Conservation (phyloP, 768 basidiomycete species). For the Pulveroboletus sp. region DNA sequence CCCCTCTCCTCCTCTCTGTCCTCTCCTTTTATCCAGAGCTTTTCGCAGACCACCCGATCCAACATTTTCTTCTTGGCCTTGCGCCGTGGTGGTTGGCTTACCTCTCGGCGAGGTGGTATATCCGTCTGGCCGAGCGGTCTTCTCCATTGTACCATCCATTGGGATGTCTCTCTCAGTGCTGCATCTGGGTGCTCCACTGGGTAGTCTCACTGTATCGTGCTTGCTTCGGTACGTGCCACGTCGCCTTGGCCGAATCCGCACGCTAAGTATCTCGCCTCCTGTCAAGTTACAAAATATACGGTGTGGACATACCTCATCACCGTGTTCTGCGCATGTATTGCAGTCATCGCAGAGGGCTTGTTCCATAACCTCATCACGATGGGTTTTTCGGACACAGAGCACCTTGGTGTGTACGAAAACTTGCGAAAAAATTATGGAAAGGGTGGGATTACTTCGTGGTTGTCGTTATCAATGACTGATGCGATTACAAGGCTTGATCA, state of each 20-base stretch:
- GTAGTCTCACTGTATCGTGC: slow-evolving; percentile 15
- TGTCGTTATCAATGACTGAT: background rate
- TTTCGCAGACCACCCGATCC: slow-evolving; percentile 6
- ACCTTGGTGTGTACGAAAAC: slow-evolving; percentile 18
- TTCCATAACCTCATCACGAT: slow-evolving; percentile 18
- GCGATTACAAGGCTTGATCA: slow-evolving; percentile 3
- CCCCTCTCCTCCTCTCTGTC: slow-evolving; percentile 16
- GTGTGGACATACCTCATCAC: slow-evolving; percentile 15
- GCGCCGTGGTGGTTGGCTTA: slow-evolving; percentile 20
- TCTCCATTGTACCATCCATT: slow-evolving; percentile 22
- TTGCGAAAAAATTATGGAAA: slow-evolving; percentile 12
- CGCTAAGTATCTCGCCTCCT: background rate
- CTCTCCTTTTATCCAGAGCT: slow-evolving; percentile 11
- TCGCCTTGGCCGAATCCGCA: background rate
- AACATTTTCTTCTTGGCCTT: slow-evolving; percentile 21
- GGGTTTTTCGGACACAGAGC: slow-evolving; percentile 1
- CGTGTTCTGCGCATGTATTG: slow-evolving; percentile 13
- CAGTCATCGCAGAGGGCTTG: slow-evolving; percentile 15
- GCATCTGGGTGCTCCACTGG: slow-evolving; percentile 25
- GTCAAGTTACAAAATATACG: slow-evolving; percentile 14
- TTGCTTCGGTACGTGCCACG: slow-evolving; percentile 14
- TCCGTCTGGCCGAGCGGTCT: slow-evolving; percentile 17
- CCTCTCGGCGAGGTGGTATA: slow-evolving; percentile 16
- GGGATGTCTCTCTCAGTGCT: slow-evolving; percentile 23
- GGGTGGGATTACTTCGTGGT: background rate